These are phyloP conservation scores for Colletotrichum orchidophilum DNA, from an alignment of 2,329 filamentous ascomycete species.

Conservation along the genomic window DNA sequence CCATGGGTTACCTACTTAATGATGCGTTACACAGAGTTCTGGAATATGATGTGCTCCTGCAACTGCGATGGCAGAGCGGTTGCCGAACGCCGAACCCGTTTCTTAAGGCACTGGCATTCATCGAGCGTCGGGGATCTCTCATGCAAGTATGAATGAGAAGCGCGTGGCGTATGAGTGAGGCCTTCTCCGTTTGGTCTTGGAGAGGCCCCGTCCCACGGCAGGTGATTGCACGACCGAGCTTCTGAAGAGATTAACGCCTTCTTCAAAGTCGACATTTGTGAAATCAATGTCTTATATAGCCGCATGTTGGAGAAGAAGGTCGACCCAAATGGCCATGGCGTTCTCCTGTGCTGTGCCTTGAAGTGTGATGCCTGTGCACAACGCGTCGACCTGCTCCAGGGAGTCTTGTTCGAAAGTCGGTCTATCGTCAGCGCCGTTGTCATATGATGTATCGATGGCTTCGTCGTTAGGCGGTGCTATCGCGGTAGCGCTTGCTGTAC, in stretches of 20 bases:
- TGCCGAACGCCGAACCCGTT: slow-evolving; percentile 13
- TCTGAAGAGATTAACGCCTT: not conserved
- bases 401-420: not conserved
- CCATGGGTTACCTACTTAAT: slow-evolving; percentile 7
- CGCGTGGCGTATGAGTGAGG: not conserved
- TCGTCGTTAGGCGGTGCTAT: not conserved
- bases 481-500: not conserved
- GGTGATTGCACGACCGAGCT: slow-evolving; percentile 7
- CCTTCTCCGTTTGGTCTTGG: not conserved
- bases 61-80: not conserved
- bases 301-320: slow-evolving; percentile 21
- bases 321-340: slow-evolving; percentile 28
- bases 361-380: not conserved
- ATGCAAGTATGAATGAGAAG: slow-evolving; percentile 3
- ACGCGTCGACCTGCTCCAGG: not conserved
- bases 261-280: not conserved
- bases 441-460: not conserved
- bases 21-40: slow-evolving; percentile 27
- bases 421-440: not conserved
- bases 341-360: slow-evolving; percentile 9
- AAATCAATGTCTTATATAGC: slow-evolving; percentile 18
- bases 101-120: slow-evolving; percentile 15
- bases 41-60: slow-evolving; percentile 18
- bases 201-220: not conserved
- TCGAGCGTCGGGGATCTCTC: not conserved